phyloP scores from a whole-genome alignment of 257 asterid genomes.

The Rubia yunnanensis region DNA sequence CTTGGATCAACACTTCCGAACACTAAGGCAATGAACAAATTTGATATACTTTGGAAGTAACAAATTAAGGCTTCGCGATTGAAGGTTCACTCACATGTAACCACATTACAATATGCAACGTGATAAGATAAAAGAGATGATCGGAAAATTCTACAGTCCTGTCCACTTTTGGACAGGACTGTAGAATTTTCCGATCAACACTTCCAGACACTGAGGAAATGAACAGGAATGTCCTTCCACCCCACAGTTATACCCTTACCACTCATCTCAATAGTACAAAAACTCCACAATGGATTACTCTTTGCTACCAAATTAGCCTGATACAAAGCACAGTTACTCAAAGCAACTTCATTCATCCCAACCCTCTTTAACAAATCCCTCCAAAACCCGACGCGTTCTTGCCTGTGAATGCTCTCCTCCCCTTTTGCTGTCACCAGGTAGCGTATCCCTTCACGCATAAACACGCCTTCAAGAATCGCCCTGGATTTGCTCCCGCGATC shows the following conservation, averaged over 20 bases:
- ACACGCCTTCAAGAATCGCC: constrained; percentile 20
- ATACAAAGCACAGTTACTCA: constrained; percentile 27
- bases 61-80: too few species aligned
- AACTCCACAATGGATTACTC: constrained; percentile 21
- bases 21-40: constrained; percentile 28
- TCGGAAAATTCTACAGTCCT: too few species aligned
- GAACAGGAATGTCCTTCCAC: constrained; percentile 38
- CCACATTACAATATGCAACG: too few species aligned
- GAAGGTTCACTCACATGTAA: too few species aligned
- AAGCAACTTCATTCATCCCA: constrained; percentile 26
- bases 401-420: constrained; percentile 16
- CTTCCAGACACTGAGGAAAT: constrained; percentile 38
- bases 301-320: constrained; percentile 27
- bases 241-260: constrained; percentile 32
- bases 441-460: constrained; percentile 9
- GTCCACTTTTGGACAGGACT: too few species aligned
- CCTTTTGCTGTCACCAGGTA: constrained; percentile 14
- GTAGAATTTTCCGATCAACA: too few species aligned
- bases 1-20: constrained; percentile 35
- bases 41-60: too few species aligned
- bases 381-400: constrained; percentile 27
- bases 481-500: constrained; percentile 13
- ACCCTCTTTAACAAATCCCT: constrained; percentile 17
- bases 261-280: constrained; percentile 25
- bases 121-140: too few species aligned